Evolutionary conservation across 345 rosid species (phyloP).

Genomic region (Dimocarpus longan): DNA sequence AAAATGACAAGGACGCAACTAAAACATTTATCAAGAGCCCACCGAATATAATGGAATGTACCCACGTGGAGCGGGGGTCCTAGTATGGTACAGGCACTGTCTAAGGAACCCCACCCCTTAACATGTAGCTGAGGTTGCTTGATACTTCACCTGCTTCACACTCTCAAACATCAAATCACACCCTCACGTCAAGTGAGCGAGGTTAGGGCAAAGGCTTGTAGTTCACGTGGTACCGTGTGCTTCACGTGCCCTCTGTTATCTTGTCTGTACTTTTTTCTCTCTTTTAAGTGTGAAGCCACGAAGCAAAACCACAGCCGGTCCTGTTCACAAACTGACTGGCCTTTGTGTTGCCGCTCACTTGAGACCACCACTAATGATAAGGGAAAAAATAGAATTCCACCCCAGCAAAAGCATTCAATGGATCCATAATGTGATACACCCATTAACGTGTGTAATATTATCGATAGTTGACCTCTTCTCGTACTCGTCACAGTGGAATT

Average conservation of each 20-base stretch:
- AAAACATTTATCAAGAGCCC: background rate
- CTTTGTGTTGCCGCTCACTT: background rate
- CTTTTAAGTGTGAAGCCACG: slow-evolving; percentile 20
- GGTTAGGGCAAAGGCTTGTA: slow-evolving; percentile 31
- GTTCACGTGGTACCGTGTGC: slow-evolving; percentile 52
- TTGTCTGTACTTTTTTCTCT: slow-evolving; percentile 18
- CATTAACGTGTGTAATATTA: too few relatives aligned
- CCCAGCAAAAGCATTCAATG: background rate
- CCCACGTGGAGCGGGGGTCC: slow-evolving; percentile 47
- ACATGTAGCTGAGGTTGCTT: background rate
- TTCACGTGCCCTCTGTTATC: slow-evolving; percentile 48
- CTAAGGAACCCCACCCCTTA: background rate
- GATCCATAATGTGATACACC: background rate
- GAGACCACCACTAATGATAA: slow-evolving; percentile 16
- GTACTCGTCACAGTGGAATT: too few relatives aligned
- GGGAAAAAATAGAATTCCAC: slow-evolving; percentile 8
- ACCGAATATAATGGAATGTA: slow-evolving; percentile 2
- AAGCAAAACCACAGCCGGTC: slow-evolving; percentile 42
- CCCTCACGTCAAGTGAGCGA: background rate
- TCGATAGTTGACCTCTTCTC: background rate
- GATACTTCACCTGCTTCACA: background rate
- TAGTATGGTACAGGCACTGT: background rate
- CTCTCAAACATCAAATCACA: background rate
- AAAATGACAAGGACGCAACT: background rate
- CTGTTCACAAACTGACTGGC: slow-evolving; percentile 19